These are phyloP conservation scores for Poronia punctata DNA, from an alignment of 495 filamentous ascomycete species.

Conservation along the genomic window DNA sequence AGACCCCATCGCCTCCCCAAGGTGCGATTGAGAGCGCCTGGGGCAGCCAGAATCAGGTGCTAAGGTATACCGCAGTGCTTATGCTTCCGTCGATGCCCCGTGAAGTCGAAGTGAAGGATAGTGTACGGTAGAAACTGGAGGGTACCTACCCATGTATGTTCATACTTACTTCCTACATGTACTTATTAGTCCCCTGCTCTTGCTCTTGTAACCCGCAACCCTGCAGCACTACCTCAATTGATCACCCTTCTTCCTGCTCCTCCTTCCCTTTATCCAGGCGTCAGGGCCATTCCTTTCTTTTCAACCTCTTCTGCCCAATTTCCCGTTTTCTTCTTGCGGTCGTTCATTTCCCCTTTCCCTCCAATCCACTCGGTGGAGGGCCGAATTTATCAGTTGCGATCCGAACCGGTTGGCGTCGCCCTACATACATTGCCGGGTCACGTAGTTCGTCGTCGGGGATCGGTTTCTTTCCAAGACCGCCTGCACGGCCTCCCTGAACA, in stretches of 20 bases:
- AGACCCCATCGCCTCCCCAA: constrained; percentile 1
- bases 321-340: constrained; percentile 20
- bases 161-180: no score
- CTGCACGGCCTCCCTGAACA: neutral
- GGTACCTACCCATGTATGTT: neutral
- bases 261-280: constrained; percentile 13
- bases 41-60: no score
- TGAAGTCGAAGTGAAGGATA: no score
- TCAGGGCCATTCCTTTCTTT: constrained; percentile 14
- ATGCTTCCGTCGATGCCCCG: no score
- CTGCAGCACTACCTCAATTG: constrained; percentile 25
- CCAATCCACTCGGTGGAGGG: constrained; percentile 10
- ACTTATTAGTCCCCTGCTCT: constrained; percentile 17
- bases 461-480: neutral
- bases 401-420: constrained; percentile 7
- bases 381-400: constrained; percentile 8
- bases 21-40: neutral
- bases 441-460: constrained; percentile 4
- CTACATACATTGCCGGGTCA: constrained; percentile 2
- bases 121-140: constrained; percentile 4
- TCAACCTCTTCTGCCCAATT: constrained; percentile 19
- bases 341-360: constrained; percentile 22
- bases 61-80: no score
- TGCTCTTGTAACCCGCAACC: constrained; percentile 18
- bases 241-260: constrained; percentile 16